Evolutionary conservation across 1,139 yeast genomes (phyloP).

Genomic region (Pichia sp.): DNA sequence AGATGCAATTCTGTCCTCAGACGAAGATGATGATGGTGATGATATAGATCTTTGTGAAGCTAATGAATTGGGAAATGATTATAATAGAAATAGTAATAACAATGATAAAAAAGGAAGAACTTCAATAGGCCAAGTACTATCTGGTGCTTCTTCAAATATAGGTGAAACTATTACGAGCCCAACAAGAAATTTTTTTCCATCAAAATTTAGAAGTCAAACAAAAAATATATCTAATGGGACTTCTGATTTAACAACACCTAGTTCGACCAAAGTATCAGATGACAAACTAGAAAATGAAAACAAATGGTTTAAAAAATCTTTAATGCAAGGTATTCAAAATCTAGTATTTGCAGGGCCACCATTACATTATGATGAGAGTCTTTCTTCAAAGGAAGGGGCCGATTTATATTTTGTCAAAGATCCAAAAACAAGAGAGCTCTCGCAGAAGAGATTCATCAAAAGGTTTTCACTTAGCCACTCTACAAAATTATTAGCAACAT

Average conservation of each 20-base stretch:
- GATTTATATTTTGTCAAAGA: conserved; percentile 44
- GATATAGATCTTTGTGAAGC: background rate
- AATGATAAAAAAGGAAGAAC: background rate
- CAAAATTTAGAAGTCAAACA: conserved; percentile 1
- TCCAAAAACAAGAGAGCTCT: conserved; percentile 37
- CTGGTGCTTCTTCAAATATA: background rate
- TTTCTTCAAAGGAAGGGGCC: conserved; percentile 32
- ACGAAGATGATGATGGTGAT: conserved; percentile 8
- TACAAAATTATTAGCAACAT: conserved; percentile 56
- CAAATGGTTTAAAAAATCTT: conserved; percentile 23
- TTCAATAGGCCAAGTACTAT: background rate
- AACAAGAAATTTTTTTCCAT: background rate
- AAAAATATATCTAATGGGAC: background rate
- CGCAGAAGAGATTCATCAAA: conserved; percentile 47
- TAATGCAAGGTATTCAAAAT: conserved; percentile 26
- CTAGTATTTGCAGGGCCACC: conserved; percentile 28
- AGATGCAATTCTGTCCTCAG: conserved; percentile 10
- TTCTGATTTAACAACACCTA: background rate
- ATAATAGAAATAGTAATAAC: background rate
- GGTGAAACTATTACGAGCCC: background rate
- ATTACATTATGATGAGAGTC: conserved; percentile 50
- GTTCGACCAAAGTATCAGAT: background rate
- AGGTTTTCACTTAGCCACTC: conserved; percentile 59
- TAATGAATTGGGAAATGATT: background rate
- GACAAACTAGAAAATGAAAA: background rate